Base-by-base conservation (phyloP, 176 grass and related monocot genomes). In the Oryza meyeriana region DNA sequence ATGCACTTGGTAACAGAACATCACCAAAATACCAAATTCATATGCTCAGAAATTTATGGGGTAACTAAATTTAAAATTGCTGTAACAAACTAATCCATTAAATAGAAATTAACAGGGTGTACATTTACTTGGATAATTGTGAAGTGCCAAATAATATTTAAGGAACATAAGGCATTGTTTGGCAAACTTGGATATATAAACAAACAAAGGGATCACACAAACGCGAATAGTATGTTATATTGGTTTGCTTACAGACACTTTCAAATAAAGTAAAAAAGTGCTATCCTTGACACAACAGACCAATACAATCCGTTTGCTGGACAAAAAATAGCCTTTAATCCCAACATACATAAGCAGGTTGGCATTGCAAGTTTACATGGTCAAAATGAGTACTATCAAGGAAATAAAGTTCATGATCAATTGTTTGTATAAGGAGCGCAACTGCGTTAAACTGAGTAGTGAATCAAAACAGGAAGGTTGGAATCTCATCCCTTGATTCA, bases 161-260 rank as follows among this genome's bases (percentile, higher is more conserved):
- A 72, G 48, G 18, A 81, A 62, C 6, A 66, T 29, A 61, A 64
- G 69, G 57, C 28, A 45, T 47, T 36, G 22, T 65, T 83, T 48
- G 52, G 61, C 66, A 62, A 40, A 44, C 39, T 84, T n/a, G 24
- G 28, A 83, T 47, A 50, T 52, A 55, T 33, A 31, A 52, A 22
- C 71, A 83, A 75, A 55, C 29, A 26, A 64, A 20, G 14, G 3
- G 29, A 63, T 16, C 38, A 75, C 65, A 31, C 55, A 74, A 22
- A 73, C 31, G 6, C 22, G 11, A 38, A 63, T 40, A 40, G 38
- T 40, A n/a, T 12, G 5, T 17, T 25, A 7, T 82, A 12, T 34
- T 63, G 8, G 27, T 83, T 74, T 63, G 58, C 69, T 83, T 83
- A 62, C 5, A 52, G 22, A 27, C 27, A 83, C 71, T 20, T 14